Conservation (phyloP, 192 early-diverging fungal species). For the Lobosporangium transversale region DNA sequence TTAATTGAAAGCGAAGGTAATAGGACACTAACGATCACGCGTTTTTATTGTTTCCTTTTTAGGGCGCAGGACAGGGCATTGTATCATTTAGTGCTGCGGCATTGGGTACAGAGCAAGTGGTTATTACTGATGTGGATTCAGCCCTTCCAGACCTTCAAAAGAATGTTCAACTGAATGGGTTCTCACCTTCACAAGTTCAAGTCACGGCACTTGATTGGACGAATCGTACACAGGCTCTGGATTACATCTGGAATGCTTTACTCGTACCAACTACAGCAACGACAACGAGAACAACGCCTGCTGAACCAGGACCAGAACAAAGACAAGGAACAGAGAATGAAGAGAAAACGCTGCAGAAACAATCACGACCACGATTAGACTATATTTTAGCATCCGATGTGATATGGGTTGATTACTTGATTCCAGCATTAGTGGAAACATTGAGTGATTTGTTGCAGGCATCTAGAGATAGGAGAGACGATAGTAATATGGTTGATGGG, state of each 20-base stretch:
- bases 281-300: not conserved
- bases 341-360: no score
- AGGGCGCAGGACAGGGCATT: conserved; percentile 54
- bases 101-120: conserved; percentile 34
- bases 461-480: conserved; percentile 12
- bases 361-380: conserved; percentile 19
- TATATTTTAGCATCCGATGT: conserved; percentile 58
- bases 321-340: no score
- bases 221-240: conserved; percentile 6
- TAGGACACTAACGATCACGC: no score
- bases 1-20: no score
- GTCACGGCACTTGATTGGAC: conserved; percentile 46
- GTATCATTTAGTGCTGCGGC: conserved; percentile 44
- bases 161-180: conserved; percentile 23
- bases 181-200: conserved; percentile 17
- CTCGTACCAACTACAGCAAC: not conserved
- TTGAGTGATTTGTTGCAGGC: conserved; percentile 31
- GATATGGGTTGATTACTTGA: conserved; percentile 58
- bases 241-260: conserved; percentile 23
- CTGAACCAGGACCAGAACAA: not conserved
- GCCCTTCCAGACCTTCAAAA: conserved; percentile 22
- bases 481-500: conserved; percentile 20
- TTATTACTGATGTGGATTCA: conserved; percentile 45
- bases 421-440: conserved; percentile 51
- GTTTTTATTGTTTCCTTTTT: no score